phyloP scores from a whole-genome alignment of 2,329 filamentous ascomycete species.

The Aureobasidium lini region DNA sequence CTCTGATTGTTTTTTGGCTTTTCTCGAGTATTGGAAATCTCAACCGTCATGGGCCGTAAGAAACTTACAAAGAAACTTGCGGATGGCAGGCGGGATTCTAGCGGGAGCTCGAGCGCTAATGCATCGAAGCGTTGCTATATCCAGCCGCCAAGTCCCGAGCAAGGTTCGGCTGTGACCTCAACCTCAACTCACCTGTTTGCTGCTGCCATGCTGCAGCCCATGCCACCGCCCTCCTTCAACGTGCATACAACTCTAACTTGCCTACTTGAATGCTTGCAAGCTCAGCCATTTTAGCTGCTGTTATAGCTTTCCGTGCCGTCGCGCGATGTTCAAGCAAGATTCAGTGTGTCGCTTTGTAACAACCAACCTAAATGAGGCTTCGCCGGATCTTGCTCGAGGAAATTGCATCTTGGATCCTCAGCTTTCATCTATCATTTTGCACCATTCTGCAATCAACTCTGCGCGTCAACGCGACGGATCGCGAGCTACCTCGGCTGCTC shows the following conservation, averaged over 20 bases:
- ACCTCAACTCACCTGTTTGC: slow-evolving; percentile 3
- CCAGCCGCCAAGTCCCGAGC: neutral
- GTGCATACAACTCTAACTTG: slow-evolving; percentile 11
- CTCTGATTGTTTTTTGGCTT: neutral
- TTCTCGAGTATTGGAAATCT: neutral
- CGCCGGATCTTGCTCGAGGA: neutral
- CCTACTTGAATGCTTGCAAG: neutral
- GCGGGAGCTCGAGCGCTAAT: neutral
- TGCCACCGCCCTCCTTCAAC: neutral
- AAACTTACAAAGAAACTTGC: slow-evolving; percentile 1
- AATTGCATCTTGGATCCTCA: slow-evolving; percentile 7
- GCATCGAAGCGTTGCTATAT: slow-evolving; percentile 1
- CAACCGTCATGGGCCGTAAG: slow-evolving; percentile 5
- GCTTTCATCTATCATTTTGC: slow-evolving; percentile 1
- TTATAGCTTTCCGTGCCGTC: neutral
- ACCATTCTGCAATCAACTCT: neutral
- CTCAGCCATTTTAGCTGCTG: neutral
- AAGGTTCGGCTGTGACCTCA: slow-evolving; percentile 12
- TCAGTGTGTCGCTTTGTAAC: neutral
- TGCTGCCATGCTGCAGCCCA: neutral
- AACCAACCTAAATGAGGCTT: neutral
- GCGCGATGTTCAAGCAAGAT: neutral
- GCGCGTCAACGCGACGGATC: neutral
- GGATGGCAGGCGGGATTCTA: neutral
- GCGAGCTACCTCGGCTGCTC: neutral